Base-by-base conservation (phyloP, 83 land plant species). In the Thuja plicata region DNA sequence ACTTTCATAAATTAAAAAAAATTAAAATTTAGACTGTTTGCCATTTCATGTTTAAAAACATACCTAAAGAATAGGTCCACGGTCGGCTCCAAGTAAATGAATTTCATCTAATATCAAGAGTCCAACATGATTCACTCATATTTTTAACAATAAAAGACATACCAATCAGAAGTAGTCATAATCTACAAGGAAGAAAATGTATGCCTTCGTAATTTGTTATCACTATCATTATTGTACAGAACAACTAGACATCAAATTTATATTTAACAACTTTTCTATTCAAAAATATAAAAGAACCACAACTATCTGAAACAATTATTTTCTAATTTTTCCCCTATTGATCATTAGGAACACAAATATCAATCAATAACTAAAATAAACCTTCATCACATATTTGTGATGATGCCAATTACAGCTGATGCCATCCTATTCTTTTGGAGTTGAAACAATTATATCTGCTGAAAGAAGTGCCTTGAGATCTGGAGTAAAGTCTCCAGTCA, bases 351-450 rank as follows among this genome's bases (percentile, higher is more conserved):
- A 78, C 45, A 37, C 81, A 48, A 48, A 38, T 16, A 60, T 19
- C 66, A 78, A 78, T 38, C 15, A 37, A 17, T 12, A 85, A 45
- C 10, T 21, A 62, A 21, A 48, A 62, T 45, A 46, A 35, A 98
- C 99, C 97, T 98, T 98, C 91, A 92, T 98, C 13, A 98, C 99
- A 92, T 98, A 98, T 86, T 92, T 91, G 73, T 99, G 94, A 89
- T 89, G 95, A 57, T 98, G 97, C 99, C 99, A 98, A 85, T 91
- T 97, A n/a, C 99, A 94, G 88, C 99, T 98, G 52, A 98, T 98
- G 62, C 99, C 99, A 91, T 98, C 99, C 99, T 99, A 98, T 87
- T 98, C 97, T 84, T 98, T 99, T 77, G 99, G 99, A 85, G 99
- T 98, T 60, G 99, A 97, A 86, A 98, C 96, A 71, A 98, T 98